Evolutionary conservation across 2,329 filamentous ascomycete genomes (phyloP).

Genomic region (Trichothecium roseum): DNA sequence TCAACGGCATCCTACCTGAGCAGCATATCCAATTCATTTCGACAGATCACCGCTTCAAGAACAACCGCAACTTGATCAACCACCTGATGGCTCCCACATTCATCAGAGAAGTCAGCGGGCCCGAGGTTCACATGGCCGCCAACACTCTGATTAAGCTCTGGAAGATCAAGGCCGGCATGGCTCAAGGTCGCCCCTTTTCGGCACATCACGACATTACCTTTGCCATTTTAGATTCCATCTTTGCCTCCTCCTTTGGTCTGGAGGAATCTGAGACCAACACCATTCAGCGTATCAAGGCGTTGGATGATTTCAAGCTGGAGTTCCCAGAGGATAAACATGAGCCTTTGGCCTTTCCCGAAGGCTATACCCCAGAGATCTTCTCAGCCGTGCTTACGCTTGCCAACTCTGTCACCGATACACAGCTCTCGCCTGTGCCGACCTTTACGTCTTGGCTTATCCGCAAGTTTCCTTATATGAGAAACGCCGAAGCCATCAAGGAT

Average conservation of each 20-base stretch:
- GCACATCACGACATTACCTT: constrained; percentile 19
- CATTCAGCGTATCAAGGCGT: constrained; percentile 9
- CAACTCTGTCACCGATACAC: constrained; percentile 15
- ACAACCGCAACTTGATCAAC: constrained; percentile 21
- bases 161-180: constrained; percentile 18
- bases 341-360: constrained; percentile 14
- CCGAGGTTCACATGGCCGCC: constrained; percentile 20
- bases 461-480: constrained; percentile 16
- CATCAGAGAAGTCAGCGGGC: constrained; percentile 18
- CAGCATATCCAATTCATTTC: constrained; percentile 21
- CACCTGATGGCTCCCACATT: constrained; percentile 26
- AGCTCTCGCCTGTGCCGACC: constrained; percentile 16
- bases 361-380: constrained; percentile 11
- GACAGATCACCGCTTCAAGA: constrained; percentile 18
- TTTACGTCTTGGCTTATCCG: constrained; percentile 17
- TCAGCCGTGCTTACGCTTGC: constrained; percentile 15
- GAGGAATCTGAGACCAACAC: constrained; percentile 14
- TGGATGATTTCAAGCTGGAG: constrained; percentile 4
- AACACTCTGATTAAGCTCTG: constrained; percentile 20
- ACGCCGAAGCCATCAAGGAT: constrained; percentile 17
- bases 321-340: constrained; percentile 7
- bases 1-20: constrained; percentile 20
- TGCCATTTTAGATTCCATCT: constrained; percentile 17
- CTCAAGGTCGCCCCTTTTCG: constrained; percentile 12
- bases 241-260: constrained; percentile 17